Base-by-base conservation (phyloP, 2,329 filamentous ascomycete genomes). In the Scedosporium minutisporum region DNA sequence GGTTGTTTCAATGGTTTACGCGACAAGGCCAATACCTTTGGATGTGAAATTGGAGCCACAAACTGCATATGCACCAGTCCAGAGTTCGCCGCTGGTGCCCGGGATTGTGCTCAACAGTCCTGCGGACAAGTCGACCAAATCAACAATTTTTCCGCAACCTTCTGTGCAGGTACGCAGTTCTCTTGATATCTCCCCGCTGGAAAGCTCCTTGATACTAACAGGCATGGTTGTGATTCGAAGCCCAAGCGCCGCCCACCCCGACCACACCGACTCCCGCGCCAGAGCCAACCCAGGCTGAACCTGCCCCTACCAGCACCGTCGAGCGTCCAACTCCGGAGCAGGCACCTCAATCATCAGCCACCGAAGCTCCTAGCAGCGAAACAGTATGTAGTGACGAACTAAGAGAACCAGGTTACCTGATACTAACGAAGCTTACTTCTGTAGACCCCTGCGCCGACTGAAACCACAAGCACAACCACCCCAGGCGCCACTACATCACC, bases 31-130 rank as follows among this genome's bases (percentile, higher is more conserved):
- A 60, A 61, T 25, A 55, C 58, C 4, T 58, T 61, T 23, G 59
- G 59, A 21, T 61, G 59, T 23, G 42, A 33, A 16, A 71, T 71
- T 41, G 66, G 68, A 51, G 68, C 74, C 29, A 68, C 68, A 21
- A 66, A 69, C 16, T 81, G 79, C 64, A 70, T 81, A 16, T 81
- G 79, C 65, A 67, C 64, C 29, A 73, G 73, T 10, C 61, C 69
- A 0, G 68, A 68, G 21, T 77, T 76, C 61, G 57, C 68, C 29
- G 68, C 67, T 62, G 75, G 74, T n/a, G 71, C 80, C 57, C 67
- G 70, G 23, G 77, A 79, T 58, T 80, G 78, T 63, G 72, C 76
- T 41, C 68, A 67, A 55, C 62, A 68, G 25, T 68, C 69, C 12
- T 75, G 74, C 21, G 65, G 66, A 6, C 55, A 63, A 25, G 69